Evolutionary conservation across 768 basidiomycete genomes (phyloP).

Genomic region (Pleurotus cornucopiae): DNA sequence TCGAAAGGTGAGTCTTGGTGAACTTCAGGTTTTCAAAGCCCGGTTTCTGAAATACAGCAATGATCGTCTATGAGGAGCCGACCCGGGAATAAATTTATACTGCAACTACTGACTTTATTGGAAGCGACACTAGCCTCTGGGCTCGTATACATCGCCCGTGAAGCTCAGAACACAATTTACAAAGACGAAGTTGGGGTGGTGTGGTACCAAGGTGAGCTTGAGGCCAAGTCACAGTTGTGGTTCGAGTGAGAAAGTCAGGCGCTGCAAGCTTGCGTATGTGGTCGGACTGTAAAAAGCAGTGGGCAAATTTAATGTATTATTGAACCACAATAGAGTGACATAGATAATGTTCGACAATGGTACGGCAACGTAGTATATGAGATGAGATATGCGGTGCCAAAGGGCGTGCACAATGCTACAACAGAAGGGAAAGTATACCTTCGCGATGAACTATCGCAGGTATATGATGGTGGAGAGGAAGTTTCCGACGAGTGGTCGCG

Average conservation of each 20-base stretch:
- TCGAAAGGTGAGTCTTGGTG: slow-evolving; percentile 28
- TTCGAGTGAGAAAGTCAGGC: slow-evolving; percentile 5
- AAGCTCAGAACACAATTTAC: slow-evolving; percentile 14
- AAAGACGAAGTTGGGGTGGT: neutral
- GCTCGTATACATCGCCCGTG: slow-evolving; percentile 42
- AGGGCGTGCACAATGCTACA: no score
- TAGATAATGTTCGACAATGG: neutral
- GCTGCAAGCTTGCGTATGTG: neutral
- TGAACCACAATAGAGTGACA: neutral
- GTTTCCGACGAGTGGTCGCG: no score
- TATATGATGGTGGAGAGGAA: no score
- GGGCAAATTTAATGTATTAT: slow-evolving; percentile 8
- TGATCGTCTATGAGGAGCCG: slow-evolving; percentile 15
- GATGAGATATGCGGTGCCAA: neutral
- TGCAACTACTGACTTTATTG: slow-evolving; percentile 44
- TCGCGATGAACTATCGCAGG: no score
- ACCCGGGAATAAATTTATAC: slow-evolving; percentile 9
- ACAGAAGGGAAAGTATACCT: no score
- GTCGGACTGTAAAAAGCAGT: slow-evolving; percentile 7
- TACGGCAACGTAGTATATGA: neutral
- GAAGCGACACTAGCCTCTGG: slow-evolving; percentile 35
- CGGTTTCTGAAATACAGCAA: slow-evolving; percentile 27
- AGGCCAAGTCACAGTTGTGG: slow-evolving; percentile 4
- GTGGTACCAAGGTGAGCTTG: neutral
- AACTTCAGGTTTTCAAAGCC: slow-evolving; percentile 46